Conservation (phyloP, 805 yeast species). For the Starmera amethionina region DNA sequence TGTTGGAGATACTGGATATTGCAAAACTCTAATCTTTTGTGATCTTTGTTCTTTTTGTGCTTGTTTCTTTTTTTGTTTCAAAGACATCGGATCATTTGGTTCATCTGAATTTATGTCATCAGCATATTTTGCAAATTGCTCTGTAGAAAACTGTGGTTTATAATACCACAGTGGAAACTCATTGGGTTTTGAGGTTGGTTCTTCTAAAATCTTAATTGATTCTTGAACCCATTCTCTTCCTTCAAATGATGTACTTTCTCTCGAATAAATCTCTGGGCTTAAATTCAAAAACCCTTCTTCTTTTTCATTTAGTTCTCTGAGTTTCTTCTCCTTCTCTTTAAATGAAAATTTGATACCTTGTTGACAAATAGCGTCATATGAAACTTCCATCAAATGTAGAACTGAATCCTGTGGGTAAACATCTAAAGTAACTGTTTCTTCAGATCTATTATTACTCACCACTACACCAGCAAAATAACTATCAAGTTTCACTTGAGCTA, state of each 20-base stretch:
- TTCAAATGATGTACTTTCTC: neutral
- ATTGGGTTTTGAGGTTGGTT: neutral
- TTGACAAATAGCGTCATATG: conserved; percentile 1
- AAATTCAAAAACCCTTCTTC: conserved; percentile 1
- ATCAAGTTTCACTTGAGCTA: neutral
- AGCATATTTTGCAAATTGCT: conserved; percentile 16
- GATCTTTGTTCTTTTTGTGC: neutral
- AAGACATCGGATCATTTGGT: conserved; percentile 17
- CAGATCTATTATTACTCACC: conserved; percentile 4
- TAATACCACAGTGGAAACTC: conserved; percentile 14
- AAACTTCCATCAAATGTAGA: conserved; percentile 4
- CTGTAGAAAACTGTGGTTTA: conserved; percentile 12
- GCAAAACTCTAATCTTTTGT: neutral
- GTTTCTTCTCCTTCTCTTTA: neutral
- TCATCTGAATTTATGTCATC: conserved; percentile 5
- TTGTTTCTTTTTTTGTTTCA: neutral
- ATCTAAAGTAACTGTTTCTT: conserved; percentile 5
- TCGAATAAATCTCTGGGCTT: conserved; percentile 2
- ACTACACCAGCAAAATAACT: conserved; percentile 3
- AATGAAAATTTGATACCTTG: conserved; percentile 1
- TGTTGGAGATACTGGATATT: no score
- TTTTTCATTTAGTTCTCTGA: neutral
- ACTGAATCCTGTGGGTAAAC: conserved; percentile 2
- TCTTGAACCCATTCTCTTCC: conserved; percentile 3
- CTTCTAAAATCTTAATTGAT: neutral